Conservation (phyloP, 169 alveolate species). For the Plasmodium yoelii region DNA sequence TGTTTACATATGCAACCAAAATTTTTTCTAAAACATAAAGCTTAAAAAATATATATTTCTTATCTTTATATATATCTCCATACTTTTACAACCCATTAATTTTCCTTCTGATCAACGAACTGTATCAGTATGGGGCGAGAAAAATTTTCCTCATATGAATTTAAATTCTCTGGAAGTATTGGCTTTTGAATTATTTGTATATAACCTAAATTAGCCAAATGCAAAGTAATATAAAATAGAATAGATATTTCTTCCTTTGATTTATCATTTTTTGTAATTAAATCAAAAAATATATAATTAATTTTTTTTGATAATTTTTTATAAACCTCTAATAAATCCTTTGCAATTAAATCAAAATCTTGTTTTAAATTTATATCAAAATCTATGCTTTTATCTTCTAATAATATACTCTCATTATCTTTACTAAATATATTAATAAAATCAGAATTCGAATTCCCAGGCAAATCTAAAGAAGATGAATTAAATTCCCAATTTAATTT, state of each 20-base stretch:
- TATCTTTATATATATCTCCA: neutral
- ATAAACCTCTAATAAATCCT: constrained; percentile 58
- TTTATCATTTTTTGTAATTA: constrained; percentile 52
- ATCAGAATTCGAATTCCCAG: constrained; percentile 18
- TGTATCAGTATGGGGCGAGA: constrained; percentile 68
- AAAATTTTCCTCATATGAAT: constrained; percentile 37
- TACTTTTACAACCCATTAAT: neutral
- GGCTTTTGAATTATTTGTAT: constrained; percentile 64
- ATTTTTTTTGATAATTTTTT: constrained; percentile 64
- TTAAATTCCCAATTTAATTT: constrained; percentile 60
- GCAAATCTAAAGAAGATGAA: constrained; percentile 42
- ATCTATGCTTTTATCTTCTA: constrained; percentile 38
- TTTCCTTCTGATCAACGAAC: constrained; percentile 12
- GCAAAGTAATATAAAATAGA: constrained; percentile 66
- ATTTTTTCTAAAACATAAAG: no score
- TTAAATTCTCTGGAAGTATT: constrained; percentile 48
- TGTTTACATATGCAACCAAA: no score
- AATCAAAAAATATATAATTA: constrained; percentile 63
- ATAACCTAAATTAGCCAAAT: constrained; percentile 73
- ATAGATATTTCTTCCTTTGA: constrained; percentile 54
- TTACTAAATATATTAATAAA: constrained; percentile 50
- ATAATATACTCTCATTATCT: constrained; percentile 49
- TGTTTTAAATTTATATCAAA: constrained; percentile 54
- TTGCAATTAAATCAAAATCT: constrained; percentile 67
- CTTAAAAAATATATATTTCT: no score